Percentiles rank a stretch among this genome's conserved stretches.
Conservation (phyloP, 208 protist genomes). For the Trypanosoma melophagium region DNA sequence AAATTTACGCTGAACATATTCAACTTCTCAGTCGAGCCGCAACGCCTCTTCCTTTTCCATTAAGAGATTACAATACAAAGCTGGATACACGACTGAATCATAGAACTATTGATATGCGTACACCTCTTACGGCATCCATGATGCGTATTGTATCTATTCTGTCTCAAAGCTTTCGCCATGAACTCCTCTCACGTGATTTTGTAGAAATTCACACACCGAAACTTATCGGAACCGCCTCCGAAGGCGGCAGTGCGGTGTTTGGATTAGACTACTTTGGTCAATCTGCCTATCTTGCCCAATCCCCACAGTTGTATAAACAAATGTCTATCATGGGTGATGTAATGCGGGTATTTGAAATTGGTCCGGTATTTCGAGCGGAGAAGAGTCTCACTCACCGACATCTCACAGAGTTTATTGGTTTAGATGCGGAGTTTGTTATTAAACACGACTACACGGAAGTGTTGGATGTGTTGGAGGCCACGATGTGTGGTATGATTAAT, state of each 20-base stretch:
- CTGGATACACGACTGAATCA: constrained; percentile 96
- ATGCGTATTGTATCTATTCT: constrained; percentile 90
- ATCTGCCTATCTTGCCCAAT: constrained; percentile 96
- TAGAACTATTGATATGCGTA: constrained; percentile 96
- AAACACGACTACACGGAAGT: constrained; percentile 96
- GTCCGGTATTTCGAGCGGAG: constrained; percentile 98
- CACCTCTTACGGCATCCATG: constrained; percentile 91
- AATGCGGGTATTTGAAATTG: constrained; percentile 93
- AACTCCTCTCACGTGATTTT: constrained; percentile 88
- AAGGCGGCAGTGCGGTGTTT: constrained; percentile 91
- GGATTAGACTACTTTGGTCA: constrained; percentile 76
- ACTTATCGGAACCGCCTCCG: constrained; percentile 93
- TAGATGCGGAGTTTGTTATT: constrained; percentile 99
- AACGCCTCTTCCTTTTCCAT: constrained; percentile 80
- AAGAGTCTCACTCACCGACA: constrained; percentile 98
- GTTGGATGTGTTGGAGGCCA: constrained; percentile 91
- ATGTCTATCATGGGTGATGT: constrained; percentile 96
- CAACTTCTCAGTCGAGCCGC: constrained; percentile 46
- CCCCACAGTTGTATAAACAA: constrained; percentile 99
- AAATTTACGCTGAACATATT: constrained; percentile 58
- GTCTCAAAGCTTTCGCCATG: constrained; percentile 83
- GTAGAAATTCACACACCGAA: constrained; percentile 99
- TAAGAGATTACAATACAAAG: constrained; percentile 77
- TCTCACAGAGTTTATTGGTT: constrained; percentile 98
- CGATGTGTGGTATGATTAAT: constrained; percentile 94